Conservation (phyloP, 164 flowering plant species). For the Malania oleifera region DNA sequence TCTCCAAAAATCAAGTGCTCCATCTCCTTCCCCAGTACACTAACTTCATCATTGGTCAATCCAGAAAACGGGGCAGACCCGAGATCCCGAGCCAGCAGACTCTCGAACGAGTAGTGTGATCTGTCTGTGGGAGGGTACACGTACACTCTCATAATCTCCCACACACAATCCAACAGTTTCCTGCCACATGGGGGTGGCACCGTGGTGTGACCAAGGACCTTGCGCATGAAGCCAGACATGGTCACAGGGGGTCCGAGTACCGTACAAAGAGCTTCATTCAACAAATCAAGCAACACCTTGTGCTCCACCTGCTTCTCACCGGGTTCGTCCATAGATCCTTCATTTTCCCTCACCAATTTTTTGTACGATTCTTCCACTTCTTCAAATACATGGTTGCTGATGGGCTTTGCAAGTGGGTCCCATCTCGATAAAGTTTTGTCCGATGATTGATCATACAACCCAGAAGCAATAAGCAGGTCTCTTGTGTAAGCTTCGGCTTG, state of each 20-base stretch:
- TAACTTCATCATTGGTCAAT: conserved; percentile 37
- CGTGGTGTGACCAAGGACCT: conserved; percentile 17
- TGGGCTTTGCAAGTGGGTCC: conserved; percentile 48
- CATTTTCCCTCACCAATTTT: conserved; percentile 25
- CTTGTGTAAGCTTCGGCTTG: conserved; percentile 52
- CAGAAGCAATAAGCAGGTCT: conserved; percentile 75
- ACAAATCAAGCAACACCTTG: conserved; percentile 56
- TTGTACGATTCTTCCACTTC: conserved; percentile 62
- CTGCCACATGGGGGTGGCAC: conserved; percentile 38
- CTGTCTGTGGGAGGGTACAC: conserved; percentile 40
- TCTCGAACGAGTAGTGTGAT: conserved; percentile 40
- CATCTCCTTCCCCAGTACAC: conserved; percentile 45
- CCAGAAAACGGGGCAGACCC: conserved; percentile 39
- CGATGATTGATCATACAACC: conserved; percentile 53
- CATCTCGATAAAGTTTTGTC: conserved; percentile 35
- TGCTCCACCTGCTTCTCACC: conserved; percentile 32
- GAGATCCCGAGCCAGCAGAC: conserved; percentile 45
- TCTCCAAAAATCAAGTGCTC: conserved; percentile 53
- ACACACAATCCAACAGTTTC: conserved; percentile 44
- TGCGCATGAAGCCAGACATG: conserved; percentile 38
- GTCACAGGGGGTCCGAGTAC: conserved; percentile 40
- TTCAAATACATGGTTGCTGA: conserved; percentile 47
- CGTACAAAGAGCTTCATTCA: conserved; percentile 57
- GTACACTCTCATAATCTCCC: conserved; percentile 40
- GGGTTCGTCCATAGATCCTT: conserved; percentile 17